Conservation (phyloP, 257 asterid genomes). For the Henckelia pumila region DNA sequence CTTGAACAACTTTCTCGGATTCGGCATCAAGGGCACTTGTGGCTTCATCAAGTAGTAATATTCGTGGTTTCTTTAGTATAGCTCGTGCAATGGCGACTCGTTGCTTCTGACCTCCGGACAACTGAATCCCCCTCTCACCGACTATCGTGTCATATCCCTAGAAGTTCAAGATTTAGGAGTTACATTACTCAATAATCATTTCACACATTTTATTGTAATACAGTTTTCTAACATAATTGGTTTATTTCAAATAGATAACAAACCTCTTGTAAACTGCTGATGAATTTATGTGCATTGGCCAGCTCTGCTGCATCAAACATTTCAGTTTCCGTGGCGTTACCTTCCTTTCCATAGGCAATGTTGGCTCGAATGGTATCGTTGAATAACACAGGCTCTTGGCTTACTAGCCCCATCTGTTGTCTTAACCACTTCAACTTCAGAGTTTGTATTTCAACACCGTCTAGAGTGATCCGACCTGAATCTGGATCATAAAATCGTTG, state of each 20-base stretch:
- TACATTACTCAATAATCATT: background rate
- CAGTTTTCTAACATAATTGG: too few relatives aligned
- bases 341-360: conserved; percentile 50
- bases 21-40: conserved; percentile 59
- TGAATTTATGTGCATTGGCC: conserved; percentile 52
- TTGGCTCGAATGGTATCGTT: conserved; percentile 48
- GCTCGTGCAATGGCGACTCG: conserved; percentile 63
- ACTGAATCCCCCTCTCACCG: conserved; percentile 52
- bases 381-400: conserved; percentile 50
- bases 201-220: too few relatives aligned
- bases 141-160: conserved; percentile 54
- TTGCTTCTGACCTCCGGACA: conserved; percentile 65
- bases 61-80: conserved; percentile 43
- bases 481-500: conserved; percentile 50
- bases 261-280: conserved; percentile 46
- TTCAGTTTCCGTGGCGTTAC: conserved; percentile 44
- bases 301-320: conserved; percentile 42
- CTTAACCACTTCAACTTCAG: conserved; percentile 48
- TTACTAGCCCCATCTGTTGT: conserved; percentile 57
- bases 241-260: background rate
- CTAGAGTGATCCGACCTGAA: conserved; percentile 46
- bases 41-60: conserved; percentile 55
- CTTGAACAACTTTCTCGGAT: conserved; percentile 51
- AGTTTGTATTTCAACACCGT: conserved; percentile 29
- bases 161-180: background rate